Conservation (phyloP, 805 yeast genomes). For the Kockiozyma suomiensis region DNA sequence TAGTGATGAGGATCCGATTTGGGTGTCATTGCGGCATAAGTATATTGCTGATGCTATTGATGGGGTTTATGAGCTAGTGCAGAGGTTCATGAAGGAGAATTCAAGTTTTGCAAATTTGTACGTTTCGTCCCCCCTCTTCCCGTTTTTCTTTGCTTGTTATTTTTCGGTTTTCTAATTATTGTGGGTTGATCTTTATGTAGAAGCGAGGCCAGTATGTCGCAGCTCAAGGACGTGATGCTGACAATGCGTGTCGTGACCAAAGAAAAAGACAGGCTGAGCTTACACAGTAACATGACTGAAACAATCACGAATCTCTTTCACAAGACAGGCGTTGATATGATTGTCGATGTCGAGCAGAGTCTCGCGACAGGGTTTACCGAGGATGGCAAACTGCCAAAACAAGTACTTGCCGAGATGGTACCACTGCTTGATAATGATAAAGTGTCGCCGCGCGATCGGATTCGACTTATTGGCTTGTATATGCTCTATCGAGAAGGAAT, state of each 20-base stretch:
- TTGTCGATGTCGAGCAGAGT: slow-evolving; percentile 85
- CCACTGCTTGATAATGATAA: slow-evolving; percentile 49
- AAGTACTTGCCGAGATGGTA: slow-evolving; percentile 64
- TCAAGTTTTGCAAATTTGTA: slow-evolving; percentile 56
- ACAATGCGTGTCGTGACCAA: slow-evolving; percentile 57
- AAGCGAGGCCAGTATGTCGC: slow-evolving; percentile 13
- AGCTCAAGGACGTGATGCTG: slow-evolving; percentile 55
- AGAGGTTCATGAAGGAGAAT: slow-evolving; percentile 68
- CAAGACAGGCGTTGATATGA: slow-evolving; percentile 52
- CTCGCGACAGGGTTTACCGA: slow-evolving; percentile 71
- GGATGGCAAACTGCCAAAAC: slow-evolving; percentile 62
- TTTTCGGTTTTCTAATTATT: too few species aligned
- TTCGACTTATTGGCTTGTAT: slow-evolving; percentile 74
- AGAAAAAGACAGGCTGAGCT: slow-evolving; percentile 43
- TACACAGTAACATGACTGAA: slow-evolving; percentile 27
- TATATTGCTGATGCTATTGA: slow-evolving; percentile 79
- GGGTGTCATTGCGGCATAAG: slow-evolving; percentile 69
- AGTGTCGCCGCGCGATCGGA: slow-evolving; percentile 60
- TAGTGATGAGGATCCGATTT: slow-evolving; percentile 66
- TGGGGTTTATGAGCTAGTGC: slow-evolving; percentile 57
- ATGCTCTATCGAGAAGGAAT: slow-evolving; percentile 82
- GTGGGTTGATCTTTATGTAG: neutral
- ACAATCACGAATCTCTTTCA: slow-evolving; percentile 18
- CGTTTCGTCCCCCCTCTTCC: neutral
- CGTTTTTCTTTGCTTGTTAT: too few species aligned